Percentiles rank a stretch among this genome's conserved stretches.
Evolutionary conservation across 1,139 yeast species (phyloP).

Genomic region (Geotrichum aggregatum): DNA sequence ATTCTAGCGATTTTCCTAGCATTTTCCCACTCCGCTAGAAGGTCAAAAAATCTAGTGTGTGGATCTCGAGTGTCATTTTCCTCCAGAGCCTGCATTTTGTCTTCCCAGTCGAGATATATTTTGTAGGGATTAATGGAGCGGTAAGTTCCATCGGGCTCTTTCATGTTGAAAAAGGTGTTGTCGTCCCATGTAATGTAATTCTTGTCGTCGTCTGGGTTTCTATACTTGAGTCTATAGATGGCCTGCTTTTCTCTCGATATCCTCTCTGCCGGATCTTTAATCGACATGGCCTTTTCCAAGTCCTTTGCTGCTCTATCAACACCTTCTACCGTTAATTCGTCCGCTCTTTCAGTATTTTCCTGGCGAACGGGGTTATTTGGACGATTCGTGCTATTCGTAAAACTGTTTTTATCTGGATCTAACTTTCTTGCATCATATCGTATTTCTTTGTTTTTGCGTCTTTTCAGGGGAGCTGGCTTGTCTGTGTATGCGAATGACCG

Average conservation of each 20-base stretch:
- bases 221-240: not conserved
- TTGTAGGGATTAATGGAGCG: conserved; percentile 1
- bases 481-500: not conserved
- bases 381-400: not conserved
- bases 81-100: conserved; percentile 6
- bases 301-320: not conserved
- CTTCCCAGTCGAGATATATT: conserved; percentile 10
- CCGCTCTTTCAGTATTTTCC: not conserved
- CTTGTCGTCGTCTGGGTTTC: not conserved
- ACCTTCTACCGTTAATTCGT: not conserved
- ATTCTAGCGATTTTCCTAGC: conserved; percentile 8
- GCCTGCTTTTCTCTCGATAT: not conserved
- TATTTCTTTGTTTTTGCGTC: not conserved
- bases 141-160: not conserved
- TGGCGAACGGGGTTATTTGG: not conserved
- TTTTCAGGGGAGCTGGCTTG: not conserved
- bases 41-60: conserved; percentile 1
- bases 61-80: conserved; percentile 8
- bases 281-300: not conserved
- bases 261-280: not conserved
- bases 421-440: not conserved
- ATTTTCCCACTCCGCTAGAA: conserved; percentile 4
- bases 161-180: conserved; percentile 1
- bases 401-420: not conserved
- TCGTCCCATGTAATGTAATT: conserved; percentile 8